Percentiles rank a stretch among this genome's conserved stretches.
Conservation (phyloP, 1,284 basidiomycete genomes). For the Trametes pubescens region DNA sequence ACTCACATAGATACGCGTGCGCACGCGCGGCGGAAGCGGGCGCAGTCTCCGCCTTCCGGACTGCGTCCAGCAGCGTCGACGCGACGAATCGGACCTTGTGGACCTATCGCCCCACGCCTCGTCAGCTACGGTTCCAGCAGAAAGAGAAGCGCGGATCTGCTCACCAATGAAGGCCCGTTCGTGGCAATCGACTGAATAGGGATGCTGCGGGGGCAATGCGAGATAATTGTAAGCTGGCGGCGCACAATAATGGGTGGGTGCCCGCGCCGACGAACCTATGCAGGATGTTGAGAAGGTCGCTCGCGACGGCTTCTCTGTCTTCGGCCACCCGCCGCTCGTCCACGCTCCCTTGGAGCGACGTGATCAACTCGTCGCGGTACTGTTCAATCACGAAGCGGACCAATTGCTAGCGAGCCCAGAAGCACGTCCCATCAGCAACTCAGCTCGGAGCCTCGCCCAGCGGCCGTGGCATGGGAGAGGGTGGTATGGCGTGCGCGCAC, state of each 20-base stretch:
- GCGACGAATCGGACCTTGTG: conserved; percentile 92
- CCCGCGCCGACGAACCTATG: conserved; percentile 61
- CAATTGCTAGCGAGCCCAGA: conserved; percentile 70
- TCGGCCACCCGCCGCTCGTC: conserved; percentile 72
- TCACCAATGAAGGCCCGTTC: conserved; percentile 81
- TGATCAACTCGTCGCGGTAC: conserved; percentile 83
- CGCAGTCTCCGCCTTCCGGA: conserved; percentile 79
- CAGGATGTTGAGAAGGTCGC: conserved; percentile 83
- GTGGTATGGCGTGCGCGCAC: conserved; percentile 48
- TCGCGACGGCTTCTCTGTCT: conserved; percentile 78
- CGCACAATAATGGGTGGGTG: conserved; percentile 6
- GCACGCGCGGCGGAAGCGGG: conserved; percentile 79
- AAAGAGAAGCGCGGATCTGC: conserved; percentile 34
- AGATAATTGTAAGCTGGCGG: conserved; percentile 16
- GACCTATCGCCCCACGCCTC: conserved; percentile 52
- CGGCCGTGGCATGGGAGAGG: conserved; percentile 1
- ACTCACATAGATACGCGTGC: conserved; percentile 80
- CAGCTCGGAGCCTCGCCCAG: conserved; percentile 12
- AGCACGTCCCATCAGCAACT: conserved; percentile 18
- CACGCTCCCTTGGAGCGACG: conserved; percentile 67
- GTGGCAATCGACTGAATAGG: conserved; percentile 92
- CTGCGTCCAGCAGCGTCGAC: conserved; percentile 86
- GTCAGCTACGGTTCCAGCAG: conserved; percentile 16
- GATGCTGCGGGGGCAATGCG: conserved; percentile 58
- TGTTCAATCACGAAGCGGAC: conserved; percentile 90